Percentiles rank a stretch among this genome's conserved stretches.
These are phyloP conservation scores for Malus hybrid DNA, from an alignment of 331 rosid genomes.

Conservation along the genomic window DNA sequence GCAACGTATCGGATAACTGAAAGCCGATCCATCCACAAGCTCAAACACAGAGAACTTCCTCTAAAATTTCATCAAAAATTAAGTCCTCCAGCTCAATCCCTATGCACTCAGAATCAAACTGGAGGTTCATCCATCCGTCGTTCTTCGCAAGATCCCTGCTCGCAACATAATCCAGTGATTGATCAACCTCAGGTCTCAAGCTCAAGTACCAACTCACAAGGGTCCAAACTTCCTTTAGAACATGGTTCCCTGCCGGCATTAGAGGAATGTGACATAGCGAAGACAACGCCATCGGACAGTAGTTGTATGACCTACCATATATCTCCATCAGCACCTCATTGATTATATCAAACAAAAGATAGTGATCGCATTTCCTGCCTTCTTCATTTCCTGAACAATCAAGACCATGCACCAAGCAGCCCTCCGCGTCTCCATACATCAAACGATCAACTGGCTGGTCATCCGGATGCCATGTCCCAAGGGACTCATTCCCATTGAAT, in stretches of 20 bases:
- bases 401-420: constrained; percentile 37
- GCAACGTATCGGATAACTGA: too few species aligned
- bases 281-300: constrained; percentile 49
- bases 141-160: constrained; percentile 46
- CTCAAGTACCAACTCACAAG: constrained; percentile 49
- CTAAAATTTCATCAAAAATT: constrained; percentile 65
- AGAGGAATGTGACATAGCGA: constrained; percentile 31
- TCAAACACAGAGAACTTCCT: constrained; percentile 25
- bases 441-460: constrained; percentile 47
- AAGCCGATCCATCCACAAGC: constrained; percentile 1
- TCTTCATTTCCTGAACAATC: constrained; percentile 37
- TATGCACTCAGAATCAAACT: constrained; percentile 68
- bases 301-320: constrained; percentile 47
- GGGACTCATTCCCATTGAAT: constrained; percentile 25
- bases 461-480: constrained; percentile 47
- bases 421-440: constrained; percentile 51
- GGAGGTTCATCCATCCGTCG: constrained; percentile 84
- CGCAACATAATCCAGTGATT: constrained; percentile 45
- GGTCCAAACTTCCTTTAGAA: constrained; percentile 53
- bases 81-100: constrained; percentile 69
- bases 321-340: constrained; percentile 67
- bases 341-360: constrained; percentile 60
- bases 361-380: constrained; percentile 37
- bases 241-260: constrained; percentile 38
- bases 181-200: constrained; percentile 25